These are phyloP conservation scores for Xerocomus amazonicus DNA, from an alignment of 1,284 basidiomycete genomes.

Conservation along the genomic window DNA sequence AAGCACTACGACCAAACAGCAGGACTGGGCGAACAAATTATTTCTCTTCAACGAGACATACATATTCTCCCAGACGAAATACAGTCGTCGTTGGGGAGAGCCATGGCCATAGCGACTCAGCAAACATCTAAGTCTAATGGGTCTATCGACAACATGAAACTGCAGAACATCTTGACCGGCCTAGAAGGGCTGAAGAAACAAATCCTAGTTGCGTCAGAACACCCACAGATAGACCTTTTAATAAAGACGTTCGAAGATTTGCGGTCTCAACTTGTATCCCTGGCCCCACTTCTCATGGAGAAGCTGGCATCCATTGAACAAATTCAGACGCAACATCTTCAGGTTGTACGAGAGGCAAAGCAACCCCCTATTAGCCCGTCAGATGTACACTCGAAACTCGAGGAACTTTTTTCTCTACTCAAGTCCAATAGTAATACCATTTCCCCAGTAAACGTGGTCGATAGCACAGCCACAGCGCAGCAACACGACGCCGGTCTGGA, in stretches of 20 bases:
- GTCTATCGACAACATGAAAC: not conserved
- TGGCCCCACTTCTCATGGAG: conserved; percentile 23
- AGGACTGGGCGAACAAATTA: conserved; percentile 35
- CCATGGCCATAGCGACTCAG: conserved; percentile 3
- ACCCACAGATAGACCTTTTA: conserved; percentile 19
- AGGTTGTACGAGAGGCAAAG: conserved; percentile 9
- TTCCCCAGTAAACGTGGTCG: conserved; percentile 4
- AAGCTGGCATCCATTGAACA: conserved; percentile 29
- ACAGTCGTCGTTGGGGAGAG: conserved; percentile 17
- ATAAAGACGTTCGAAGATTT: conserved; percentile 26
- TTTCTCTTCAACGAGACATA: conserved; percentile 37
- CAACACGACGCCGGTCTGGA: conserved; percentile 14
- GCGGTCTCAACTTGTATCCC: conserved; percentile 15
- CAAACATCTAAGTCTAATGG: not conserved
- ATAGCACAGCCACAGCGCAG: not conserved
- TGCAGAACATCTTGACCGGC: conserved; percentile 20
- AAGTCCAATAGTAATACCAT: conserved; percentile 8
- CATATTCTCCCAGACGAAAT: conserved; percentile 29
- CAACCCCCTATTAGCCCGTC: conserved; percentile 14
- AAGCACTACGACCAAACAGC: conserved; percentile 37
- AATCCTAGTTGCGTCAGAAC: conserved; percentile 13
- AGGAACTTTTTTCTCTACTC: conserved; percentile 26
- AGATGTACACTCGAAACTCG: conserved; percentile 28
- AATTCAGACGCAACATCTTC: conserved; percentile 15
- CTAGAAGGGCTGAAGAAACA: conserved; percentile 23